Conservation (phyloP, 2,329 filamentous ascomycete species). For the Fusarium sublunatum region DNA sequence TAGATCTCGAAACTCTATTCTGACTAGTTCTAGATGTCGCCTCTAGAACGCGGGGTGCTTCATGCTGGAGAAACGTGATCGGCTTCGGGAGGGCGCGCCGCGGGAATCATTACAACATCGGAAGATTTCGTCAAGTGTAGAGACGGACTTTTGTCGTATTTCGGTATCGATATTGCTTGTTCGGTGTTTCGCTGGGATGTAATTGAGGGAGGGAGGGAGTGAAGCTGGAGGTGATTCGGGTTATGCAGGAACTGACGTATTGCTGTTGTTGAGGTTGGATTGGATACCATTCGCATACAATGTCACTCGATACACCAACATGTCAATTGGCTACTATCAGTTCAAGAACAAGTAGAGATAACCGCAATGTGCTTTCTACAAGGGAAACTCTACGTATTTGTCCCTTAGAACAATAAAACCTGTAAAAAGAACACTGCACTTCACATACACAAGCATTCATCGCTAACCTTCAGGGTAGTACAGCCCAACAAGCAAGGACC, state of each 20-base stretch:
- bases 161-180: slow-evolving; percentile 17
- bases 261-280: slow-evolving; percentile 4
- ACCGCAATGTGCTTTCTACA: neutral
- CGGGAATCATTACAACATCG: slow-evolving; percentile 15
- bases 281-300: neutral
- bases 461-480: slow-evolving; percentile 28
- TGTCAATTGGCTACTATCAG: neutral
- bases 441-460: no score
- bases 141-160: slow-evolving; percentile 32
- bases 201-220: neutral
- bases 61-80: slow-evolving; percentile 36
- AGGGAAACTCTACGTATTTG: neutral
- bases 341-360: neutral
- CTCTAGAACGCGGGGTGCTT: slow-evolving; percentile 16
- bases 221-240: slow-evolving; percentile 19
- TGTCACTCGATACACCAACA: neutral
- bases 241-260: slow-evolving; percentile 2
- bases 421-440: no score
- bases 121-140: slow-evolving; percentile 23
- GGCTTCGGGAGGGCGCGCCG: slow-evolving; percentile 31
- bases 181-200: slow-evolving; percentile 1
- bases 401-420: no score
- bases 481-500: slow-evolving; percentile 10
- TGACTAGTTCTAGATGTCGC: neutral
- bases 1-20: neutral